A percentile compares a stretch with the other conserved stretches of the same genome.
These are phyloP conservation scores for Blepharisma undulans DNA, from an alignment of 169 alveolate species.

Conservation along the genomic window DNA sequence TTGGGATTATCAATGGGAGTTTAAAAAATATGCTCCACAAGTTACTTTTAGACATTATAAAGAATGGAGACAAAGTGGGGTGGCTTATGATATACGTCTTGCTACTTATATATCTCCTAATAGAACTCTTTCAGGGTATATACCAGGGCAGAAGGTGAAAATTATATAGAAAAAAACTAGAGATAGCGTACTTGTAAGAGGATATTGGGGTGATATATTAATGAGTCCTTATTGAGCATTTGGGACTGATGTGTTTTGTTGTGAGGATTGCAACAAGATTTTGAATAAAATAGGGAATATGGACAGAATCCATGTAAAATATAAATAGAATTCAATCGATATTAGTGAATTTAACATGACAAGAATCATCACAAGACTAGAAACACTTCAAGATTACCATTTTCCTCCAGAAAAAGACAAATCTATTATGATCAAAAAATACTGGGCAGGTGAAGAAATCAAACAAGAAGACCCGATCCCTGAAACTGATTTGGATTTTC, in stretches of 20 bases:
- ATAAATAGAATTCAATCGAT: slow-evolving; percentile 52
- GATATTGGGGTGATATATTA: slow-evolving; percentile 89
- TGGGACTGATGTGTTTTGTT: slow-evolving; percentile 70
- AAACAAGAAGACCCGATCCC: slow-evolving; percentile 39
- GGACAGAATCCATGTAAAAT: slow-evolving; percentile 1
- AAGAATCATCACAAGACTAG: slow-evolving; percentile 54
- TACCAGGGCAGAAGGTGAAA: slow-evolving; percentile 56
- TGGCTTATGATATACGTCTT: slow-evolving; percentile 84
- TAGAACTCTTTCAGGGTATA: slow-evolving; percentile 83
- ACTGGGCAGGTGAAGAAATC: slow-evolving; percentile 47
- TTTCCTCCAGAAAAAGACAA: slow-evolving; percentile 69
- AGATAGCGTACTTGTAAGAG: slow-evolving; percentile 82
- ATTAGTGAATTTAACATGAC: slow-evolving; percentile 69
- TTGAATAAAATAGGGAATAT: slow-evolving; percentile 36
- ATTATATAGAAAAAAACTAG: slow-evolving; percentile 59
- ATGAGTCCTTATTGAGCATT: slow-evolving; percentile 79
- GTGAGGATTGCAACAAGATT: slow-evolving; percentile 65
- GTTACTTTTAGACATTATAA: slow-evolving; percentile 69
- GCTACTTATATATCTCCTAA: slow-evolving; percentile 76
- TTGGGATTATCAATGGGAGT: slow-evolving; percentile 84
- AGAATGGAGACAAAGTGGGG: slow-evolving; percentile 77
- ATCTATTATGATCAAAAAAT: slow-evolving; percentile 23
- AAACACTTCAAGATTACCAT: slow-evolving; percentile 64
- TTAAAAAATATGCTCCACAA: slow-evolving; percentile 65
- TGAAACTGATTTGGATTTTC: slow-evolving; percentile 43